These are phyloP conservation scores for Phaeotremella skinneri DNA, from an alignment of 768 basidiomycete species.

Conservation along the genomic window DNA sequence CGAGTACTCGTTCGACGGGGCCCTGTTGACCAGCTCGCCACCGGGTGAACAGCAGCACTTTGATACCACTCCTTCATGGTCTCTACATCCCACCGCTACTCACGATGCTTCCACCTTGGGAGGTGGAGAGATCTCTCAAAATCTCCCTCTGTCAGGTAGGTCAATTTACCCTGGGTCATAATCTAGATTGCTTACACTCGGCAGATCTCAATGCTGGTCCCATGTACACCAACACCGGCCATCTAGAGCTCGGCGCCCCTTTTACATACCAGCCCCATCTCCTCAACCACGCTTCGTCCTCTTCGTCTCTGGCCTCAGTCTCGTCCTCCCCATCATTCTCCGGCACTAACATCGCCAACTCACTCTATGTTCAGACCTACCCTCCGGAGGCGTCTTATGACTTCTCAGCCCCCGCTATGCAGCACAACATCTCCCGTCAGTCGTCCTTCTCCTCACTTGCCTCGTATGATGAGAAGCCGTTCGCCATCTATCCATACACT, in stretches of 20 bases:
- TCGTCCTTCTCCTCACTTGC: constrained; percentile 22
- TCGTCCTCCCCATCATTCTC: constrained; percentile 9
- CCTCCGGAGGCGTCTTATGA: constrained; percentile 8
- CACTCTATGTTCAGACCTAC: constrained; percentile 21
- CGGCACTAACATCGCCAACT: constrained; percentile 1
- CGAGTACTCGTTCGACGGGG: background rate
- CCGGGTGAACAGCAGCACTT: background rate
- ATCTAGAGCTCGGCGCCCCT: background rate
- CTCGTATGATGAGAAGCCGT: background rate
- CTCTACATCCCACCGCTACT: background rate
- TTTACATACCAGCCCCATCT: constrained; percentile 2
- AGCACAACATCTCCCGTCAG: constrained; percentile 11
- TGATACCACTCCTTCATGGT: background rate
- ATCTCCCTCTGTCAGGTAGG: background rate
- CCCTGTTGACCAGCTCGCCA: background rate
- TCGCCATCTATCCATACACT: background rate
- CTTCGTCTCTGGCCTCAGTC: constrained; percentile 24
- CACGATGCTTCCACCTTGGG: no score
- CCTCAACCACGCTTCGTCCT: constrained; percentile 23
- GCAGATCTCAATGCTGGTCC: background rate
- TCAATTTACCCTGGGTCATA: no score
- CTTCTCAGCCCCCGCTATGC: background rate
- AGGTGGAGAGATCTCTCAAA: background rate
- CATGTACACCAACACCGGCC: background rate
- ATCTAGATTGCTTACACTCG: background rate